phyloP scores from a whole-genome alignment of 2,329 filamentous ascomycete species.

The Ceratocystis albifundus region DNA sequence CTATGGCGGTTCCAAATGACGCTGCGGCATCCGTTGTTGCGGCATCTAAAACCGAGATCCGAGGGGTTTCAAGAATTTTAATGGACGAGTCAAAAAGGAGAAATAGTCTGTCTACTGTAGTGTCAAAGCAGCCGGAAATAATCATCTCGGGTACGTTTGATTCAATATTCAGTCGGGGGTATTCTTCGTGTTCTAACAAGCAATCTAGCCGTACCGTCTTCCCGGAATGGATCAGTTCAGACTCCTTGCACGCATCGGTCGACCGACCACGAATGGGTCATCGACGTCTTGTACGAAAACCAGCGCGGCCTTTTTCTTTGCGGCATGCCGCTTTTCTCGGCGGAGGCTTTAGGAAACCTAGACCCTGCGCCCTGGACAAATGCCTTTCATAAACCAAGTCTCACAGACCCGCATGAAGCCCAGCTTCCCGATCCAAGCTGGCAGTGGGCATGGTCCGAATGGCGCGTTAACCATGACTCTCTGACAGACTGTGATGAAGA shows the following conservation, averaged over 20 bases:
- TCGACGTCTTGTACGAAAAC: slow-evolving; percentile 93
- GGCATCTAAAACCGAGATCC: slow-evolving; percentile 15
- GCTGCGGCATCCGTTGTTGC: slow-evolving; percentile 15
- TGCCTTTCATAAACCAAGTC: slow-evolving; percentile 46
- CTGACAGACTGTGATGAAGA: slow-evolving; percentile 62
- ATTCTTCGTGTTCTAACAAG: background rate
- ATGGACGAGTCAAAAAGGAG: slow-evolving; percentile 4
- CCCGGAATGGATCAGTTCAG: background rate
- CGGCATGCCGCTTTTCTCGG: slow-evolving; percentile 79
- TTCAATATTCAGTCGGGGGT: background rate
- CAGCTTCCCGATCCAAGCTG: slow-evolving; percentile 91
- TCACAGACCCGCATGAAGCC: slow-evolving; percentile 64
- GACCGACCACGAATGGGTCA: slow-evolving; percentile 41
- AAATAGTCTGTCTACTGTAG: slow-evolving; percentile 4
- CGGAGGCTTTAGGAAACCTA: slow-evolving; percentile 69
- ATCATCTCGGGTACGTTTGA: background rate
- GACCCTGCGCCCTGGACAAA: slow-evolving; percentile 87
- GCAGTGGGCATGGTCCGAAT: slow-evolving; percentile 70
- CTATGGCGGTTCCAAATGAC: slow-evolving; percentile 22
- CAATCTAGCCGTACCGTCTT: background rate
- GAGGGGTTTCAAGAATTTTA: slow-evolving; percentile 18
- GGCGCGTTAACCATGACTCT: slow-evolving; percentile 58
- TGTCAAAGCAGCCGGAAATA: slow-evolving; percentile 1
- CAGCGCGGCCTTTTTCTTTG: slow-evolving; percentile 84
- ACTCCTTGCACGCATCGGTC: background rate